Base-by-base conservation (phyloP, 1,284 basidiomycete genomes). In the Prillingera fragicola region DNA sequence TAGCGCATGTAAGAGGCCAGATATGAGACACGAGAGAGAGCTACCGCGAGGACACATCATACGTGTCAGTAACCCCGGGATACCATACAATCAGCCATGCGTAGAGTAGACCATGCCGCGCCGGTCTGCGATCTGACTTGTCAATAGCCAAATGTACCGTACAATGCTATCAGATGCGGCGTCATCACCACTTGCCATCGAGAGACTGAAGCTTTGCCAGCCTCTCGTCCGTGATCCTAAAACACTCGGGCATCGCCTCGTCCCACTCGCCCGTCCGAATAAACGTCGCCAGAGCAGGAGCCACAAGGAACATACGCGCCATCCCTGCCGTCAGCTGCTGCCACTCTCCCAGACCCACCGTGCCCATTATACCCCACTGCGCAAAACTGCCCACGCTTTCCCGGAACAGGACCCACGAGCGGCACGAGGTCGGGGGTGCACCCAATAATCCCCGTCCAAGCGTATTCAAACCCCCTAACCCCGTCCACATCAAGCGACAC, bases 261-360 rank as follows among this genome's bases (percentile, higher is more conserved):
- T 63, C 59, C 59, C 63, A 67, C 26, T 52, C 43, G 8, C 57
- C 59, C 9, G 48, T 54, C 15, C 49, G 41, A 1, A 69, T 58
- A 34, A 58, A 44, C 8, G 22, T 18, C 10, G 64, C 65, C 4
- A 68, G 52, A 15, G 54, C 50, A 2, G 67, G 67, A 3, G 63
- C 67, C 26, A 60, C 62, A 23, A 62, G 53, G 50, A 67, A 64
- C 42, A 68, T 70, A 14, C 65, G 50, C n/a, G 67, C 65, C 65
- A 67, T 61, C 5, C 59, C 57, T 55, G 27, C 1, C 1, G 33
- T 38, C 38, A 41, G 39, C 29, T 8, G 33, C 24, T 15, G 12
- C 31, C 5, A 33, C 35, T 13, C 6, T 14, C n/a, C 8, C 24
- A 18, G n/a, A 54, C 57, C 45, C 38, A 59, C 64, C 65, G 40